A percentile compares a stretch with the other conserved stretches of the same genome.
Conservation (phyloP, 1,284 basidiomycete species). For the Ceratobasidium sp. region DNA sequence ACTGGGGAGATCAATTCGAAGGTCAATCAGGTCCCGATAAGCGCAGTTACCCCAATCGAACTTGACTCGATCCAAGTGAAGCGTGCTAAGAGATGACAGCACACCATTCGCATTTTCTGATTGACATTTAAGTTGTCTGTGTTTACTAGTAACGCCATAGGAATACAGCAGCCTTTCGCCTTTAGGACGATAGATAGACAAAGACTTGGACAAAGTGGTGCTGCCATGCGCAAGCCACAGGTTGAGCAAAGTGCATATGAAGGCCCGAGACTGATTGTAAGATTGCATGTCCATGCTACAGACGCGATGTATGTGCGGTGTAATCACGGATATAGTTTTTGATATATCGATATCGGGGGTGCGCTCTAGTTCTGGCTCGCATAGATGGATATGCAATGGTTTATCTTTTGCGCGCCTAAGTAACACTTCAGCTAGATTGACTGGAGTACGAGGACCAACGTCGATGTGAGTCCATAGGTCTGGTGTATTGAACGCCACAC, state of each 20-base stretch:
- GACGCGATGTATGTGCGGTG: not conserved
- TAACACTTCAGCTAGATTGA: no score
- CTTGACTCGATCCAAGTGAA: not conserved
- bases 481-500: no score
- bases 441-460: no score
- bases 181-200: not conserved
- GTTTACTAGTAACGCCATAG: not conserved
- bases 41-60: not conserved
- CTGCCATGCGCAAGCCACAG: not conserved
- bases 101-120: not conserved
- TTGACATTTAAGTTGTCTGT: not conserved
- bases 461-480: no score
- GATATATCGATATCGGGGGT: not conserved
- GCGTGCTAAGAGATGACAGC: not conserved
- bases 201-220: not conserved
- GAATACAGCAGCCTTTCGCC: not conserved
- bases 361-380: no score
- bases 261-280: not conserved
- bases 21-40: slow-evolving; percentile 11
- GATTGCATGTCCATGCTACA: not conserved
- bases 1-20: not conserved
- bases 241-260: not conserved
- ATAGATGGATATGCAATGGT: no score
- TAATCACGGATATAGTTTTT: not conserved
- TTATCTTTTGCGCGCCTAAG: no score